phyloP scores from a whole-genome alignment of 768 basidiomycete species.

The Calocybe cyanea region DNA sequence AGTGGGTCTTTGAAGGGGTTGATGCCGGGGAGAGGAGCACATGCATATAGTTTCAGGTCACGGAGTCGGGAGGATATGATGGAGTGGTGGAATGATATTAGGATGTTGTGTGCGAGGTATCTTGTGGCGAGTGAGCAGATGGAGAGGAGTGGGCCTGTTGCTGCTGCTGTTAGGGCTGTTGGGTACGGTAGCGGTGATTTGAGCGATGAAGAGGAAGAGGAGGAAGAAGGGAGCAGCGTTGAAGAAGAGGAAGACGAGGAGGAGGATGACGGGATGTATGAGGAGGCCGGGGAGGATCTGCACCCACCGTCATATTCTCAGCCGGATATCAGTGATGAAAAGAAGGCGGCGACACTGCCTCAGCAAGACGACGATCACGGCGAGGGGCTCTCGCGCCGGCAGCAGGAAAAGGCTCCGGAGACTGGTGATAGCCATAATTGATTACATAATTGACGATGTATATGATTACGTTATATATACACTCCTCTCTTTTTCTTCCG shows the following conservation, averaged over 20 bases:
- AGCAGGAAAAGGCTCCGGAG: too few relatives aligned
- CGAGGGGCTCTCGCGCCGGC: too few relatives aligned
- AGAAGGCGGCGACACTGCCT: too few relatives aligned
- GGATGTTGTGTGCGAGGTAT: constrained; percentile 91
- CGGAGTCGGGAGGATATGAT: constrained; percentile 95
- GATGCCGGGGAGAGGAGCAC: constrained; percentile 14
- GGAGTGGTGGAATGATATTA: constrained; percentile 99
- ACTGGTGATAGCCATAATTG: too few relatives aligned
- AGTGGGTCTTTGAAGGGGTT: constrained; percentile 35
- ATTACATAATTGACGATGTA: too few relatives aligned
- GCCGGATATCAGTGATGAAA: too few relatives aligned
- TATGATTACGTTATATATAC: too few relatives aligned
- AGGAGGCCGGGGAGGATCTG: constrained; percentile 35
- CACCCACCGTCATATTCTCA: constrained; percentile 39
- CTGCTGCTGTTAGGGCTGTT: constrained; percentile 83
- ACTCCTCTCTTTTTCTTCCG: too few relatives aligned
- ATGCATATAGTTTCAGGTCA: constrained; percentile 87
- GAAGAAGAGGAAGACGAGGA: constrained; percentile 44
- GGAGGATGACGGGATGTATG: constrained; percentile 42
- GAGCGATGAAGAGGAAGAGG: constrained; percentile 61
- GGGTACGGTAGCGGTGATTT: constrained; percentile 87
- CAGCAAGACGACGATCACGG: too few relatives aligned
- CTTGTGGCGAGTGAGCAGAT: constrained; percentile 92
- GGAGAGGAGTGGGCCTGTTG: constrained; percentile 89
- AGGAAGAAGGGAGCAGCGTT: constrained; percentile 33